These are phyloP conservation scores for Pichia paraexigua DNA, from an alignment of 805 yeast species.

Conservation along the genomic window DNA sequence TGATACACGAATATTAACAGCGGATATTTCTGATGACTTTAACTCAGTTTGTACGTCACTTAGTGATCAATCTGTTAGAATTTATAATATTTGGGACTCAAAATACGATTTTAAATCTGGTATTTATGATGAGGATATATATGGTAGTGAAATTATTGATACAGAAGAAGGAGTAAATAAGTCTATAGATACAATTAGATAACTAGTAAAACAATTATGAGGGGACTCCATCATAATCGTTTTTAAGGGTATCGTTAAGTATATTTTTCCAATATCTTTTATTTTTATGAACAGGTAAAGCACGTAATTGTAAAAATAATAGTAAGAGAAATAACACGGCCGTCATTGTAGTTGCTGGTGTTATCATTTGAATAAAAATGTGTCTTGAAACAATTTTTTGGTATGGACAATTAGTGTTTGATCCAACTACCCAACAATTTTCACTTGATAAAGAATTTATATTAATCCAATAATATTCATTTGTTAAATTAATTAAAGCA, in stretches of 20 bases:
- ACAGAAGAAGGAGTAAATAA: constrained; percentile 45
- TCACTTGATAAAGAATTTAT: constrained; percentile 66
- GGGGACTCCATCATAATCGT: constrained; percentile 85
- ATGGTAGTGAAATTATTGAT: constrained; percentile 52
- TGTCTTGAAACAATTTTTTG: constrained; percentile 43
- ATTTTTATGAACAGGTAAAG: constrained; percentile 64
- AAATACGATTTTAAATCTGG: constrained; percentile 29
- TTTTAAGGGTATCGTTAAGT: constrained; percentile 44
- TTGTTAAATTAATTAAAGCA: constrained; percentile 13
- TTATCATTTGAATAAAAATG: constrained; percentile 53
- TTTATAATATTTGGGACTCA: constrained; percentile 64
- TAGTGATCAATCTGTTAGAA: constrained; percentile 69
- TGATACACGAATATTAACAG: constrained; percentile 54
- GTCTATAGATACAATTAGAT: constrained; percentile 20
- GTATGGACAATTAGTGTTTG: constrained; percentile 73
- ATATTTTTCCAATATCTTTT: constrained; percentile 57
- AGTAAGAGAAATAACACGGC: constrained; percentile 44
- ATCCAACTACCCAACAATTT: constrained; percentile 88
- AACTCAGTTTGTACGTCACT: constrained; percentile 63
- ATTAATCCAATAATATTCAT: constrained; percentile 64
- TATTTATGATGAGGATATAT: constrained; percentile 32
- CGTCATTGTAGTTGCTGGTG: constrained; percentile 59
- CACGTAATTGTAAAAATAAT: constrained; percentile 45
- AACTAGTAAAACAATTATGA: constrained; percentile 31
- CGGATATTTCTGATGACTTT: constrained; percentile 59